Percentiles rank a stretch among this genome's conserved stretches.
phyloP scores from a whole-genome alignment of 352 stramenopile genomes.

The Globisporangium splendens region DNA sequence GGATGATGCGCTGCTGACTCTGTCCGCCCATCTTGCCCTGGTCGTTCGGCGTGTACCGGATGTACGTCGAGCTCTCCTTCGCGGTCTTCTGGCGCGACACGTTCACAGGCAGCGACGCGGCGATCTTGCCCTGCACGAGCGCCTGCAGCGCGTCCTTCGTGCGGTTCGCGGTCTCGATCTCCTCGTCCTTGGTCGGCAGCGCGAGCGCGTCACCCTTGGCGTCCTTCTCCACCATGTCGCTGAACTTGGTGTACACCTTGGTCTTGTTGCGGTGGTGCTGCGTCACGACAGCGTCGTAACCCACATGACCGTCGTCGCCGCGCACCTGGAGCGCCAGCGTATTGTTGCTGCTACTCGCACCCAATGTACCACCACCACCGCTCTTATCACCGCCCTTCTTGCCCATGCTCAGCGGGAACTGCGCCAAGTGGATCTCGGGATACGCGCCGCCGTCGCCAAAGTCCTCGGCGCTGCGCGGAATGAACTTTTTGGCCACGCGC shows the following conservation, averaged over 20 bases:
- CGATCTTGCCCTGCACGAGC: constrained; percentile 91
- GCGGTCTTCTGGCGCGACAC: constrained; percentile 89
- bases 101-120: constrained; percentile 71
- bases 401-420: constrained; percentile 96
- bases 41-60: constrained; percentile 84
- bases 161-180: constrained; percentile 61
- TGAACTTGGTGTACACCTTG: constrained; percentile 93
- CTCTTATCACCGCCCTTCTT: constrained; percentile 72
- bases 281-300: constrained; percentile 97
- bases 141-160: constrained; percentile 86
- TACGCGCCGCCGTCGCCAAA: constrained; percentile 98
- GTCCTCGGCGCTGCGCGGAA: constrained; percentile 73
- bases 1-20: constrained; percentile 94
- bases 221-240: constrained; percentile 91
- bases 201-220: constrained; percentile 43
- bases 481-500: constrained; percentile 51
- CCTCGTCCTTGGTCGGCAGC: constrained; percentile 54
- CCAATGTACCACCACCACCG: background rate
- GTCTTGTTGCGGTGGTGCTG: constrained; percentile 94
- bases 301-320: constrained; percentile 80
- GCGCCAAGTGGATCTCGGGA: constrained; percentile 97
- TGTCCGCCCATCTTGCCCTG: constrained; percentile 54
- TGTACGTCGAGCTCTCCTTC: constrained; percentile 79
- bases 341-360: constrained; percentile 19
- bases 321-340: constrained; percentile 92